Evolutionary conservation across 2,329 filamentous ascomycete species (phyloP).

Genomic region (Pezizomycotina sp.): DNA sequence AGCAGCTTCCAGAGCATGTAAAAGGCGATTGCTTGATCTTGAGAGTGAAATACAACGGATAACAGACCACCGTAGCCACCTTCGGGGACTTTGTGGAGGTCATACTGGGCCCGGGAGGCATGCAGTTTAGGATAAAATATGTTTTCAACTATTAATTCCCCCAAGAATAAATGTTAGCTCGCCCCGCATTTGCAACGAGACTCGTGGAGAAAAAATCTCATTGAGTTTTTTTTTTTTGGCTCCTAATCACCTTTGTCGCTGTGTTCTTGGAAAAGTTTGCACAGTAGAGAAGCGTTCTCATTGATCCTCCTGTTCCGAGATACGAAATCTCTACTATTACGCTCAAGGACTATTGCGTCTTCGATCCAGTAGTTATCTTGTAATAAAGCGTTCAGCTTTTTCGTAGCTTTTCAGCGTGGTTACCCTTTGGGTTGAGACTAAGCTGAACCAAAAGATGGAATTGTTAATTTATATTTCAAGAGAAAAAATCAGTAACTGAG

Average conservation of each 20-base stretch:
- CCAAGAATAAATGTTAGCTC: constrained; percentile 30
- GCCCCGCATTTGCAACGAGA: not conserved
- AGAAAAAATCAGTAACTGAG: constrained; percentile 5
- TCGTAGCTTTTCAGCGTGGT: constrained; percentile 55
- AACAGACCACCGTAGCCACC: constrained; percentile 84
- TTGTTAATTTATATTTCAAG: not conserved
- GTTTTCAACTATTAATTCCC: constrained; percentile 53
- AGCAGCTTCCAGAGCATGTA: constrained; percentile 71
- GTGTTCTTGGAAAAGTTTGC: constrained; percentile 47
- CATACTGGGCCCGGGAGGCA: constrained; percentile 54
- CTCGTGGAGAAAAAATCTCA: not conserved
- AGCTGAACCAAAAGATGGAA: constrained; percentile 29
- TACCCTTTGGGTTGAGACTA: constrained; percentile 50
- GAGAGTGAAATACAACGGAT: constrained; percentile 61
- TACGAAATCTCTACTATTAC: constrained; percentile 86
- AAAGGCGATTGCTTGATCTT: constrained; percentile 57
- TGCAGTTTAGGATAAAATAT: constrained; percentile 79
- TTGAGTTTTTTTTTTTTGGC: no score
- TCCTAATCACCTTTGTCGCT: constrained; percentile 6
- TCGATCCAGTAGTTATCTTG: constrained; percentile 91
- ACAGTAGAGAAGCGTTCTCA: constrained; percentile 67
- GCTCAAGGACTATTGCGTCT: constrained; percentile 85
- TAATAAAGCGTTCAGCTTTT: constrained; percentile 47
- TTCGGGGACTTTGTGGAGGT: constrained; percentile 52
- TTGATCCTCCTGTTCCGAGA: constrained; percentile 72